Conservation (phyloP, 352 stramenopile genomes). For the Pythium graminicola region DNA sequence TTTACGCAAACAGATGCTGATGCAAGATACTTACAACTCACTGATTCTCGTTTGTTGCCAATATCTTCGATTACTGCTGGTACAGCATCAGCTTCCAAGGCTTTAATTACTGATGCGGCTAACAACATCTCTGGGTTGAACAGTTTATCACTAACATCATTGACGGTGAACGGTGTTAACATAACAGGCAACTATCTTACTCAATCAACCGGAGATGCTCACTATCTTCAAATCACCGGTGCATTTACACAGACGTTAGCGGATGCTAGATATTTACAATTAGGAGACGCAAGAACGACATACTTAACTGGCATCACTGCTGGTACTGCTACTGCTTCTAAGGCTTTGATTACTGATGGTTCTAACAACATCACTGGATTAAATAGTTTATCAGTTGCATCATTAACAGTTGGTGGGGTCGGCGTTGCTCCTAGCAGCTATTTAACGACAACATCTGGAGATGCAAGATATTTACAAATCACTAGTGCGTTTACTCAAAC, state of each 20-base stretch:
- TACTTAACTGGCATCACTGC: not conserved
- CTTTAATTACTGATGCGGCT: not conserved
- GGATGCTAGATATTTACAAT: not conserved
- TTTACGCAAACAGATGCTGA: not conserved
- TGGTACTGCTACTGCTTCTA: not conserved
- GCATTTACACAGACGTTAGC: not conserved
- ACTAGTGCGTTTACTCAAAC: constrained; percentile 2
- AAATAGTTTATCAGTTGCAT: not conserved
- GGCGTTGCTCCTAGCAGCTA: not conserved
- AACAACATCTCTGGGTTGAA: not conserved
- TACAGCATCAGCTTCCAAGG: not conserved
- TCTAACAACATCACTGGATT: not conserved
- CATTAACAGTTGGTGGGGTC: not conserved
- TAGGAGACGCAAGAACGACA: not conserved
- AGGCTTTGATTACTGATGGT: not conserved
- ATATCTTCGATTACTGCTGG: not conserved
- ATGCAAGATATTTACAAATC: constrained; percentile 1
- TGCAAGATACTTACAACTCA: constrained; percentile 3
- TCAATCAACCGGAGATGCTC: constrained; percentile 1
- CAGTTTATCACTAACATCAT: not conserved
- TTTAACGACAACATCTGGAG: not conserved
- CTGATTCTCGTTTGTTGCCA: not conserved
- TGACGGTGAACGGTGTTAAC: not conserved
- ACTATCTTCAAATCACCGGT: not conserved
- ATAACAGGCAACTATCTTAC: not conserved